Conservation (phyloP, 2,329 filamentous ascomycete species). For the Xylogone sp. region DNA sequence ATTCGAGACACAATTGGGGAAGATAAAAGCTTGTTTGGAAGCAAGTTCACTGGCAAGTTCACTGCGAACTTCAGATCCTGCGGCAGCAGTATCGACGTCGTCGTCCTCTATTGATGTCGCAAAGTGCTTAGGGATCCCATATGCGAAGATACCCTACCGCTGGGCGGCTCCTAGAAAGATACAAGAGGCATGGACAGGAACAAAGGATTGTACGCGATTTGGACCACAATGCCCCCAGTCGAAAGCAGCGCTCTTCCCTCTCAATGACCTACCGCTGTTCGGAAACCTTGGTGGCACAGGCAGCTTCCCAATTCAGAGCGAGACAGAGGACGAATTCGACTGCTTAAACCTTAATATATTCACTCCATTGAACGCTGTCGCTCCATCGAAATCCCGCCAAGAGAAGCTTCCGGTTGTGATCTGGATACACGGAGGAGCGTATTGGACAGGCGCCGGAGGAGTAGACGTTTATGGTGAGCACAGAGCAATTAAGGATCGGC, state of each 20-base stretch:
- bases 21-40: background rate
- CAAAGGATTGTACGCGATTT: constrained; percentile 1
- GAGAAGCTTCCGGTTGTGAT: background rate
- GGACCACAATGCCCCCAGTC: background rate
- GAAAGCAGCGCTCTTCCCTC: background rate
- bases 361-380: background rate
- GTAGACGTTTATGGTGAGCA: background rate
- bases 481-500: background rate
- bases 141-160: background rate
- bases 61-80: too few relatives aligned
- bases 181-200: background rate
- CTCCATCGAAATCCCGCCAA: background rate
- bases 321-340: background rate
- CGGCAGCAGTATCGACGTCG: too few relatives aligned
- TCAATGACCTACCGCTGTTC: background rate
- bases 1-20: background rate
- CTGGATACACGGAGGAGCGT: constrained; percentile 1
- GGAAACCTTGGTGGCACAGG: background rate
- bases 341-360: constrained; percentile 3
- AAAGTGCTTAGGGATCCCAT: constrained; percentile 3
- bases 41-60: background rate
- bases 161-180: background rate
- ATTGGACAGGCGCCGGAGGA: background rate
- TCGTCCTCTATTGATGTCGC: background rate
- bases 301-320: background rate